phyloP scores from a whole-genome alignment of 805 yeast species.

The Ogataea ramenticola region DNA sequence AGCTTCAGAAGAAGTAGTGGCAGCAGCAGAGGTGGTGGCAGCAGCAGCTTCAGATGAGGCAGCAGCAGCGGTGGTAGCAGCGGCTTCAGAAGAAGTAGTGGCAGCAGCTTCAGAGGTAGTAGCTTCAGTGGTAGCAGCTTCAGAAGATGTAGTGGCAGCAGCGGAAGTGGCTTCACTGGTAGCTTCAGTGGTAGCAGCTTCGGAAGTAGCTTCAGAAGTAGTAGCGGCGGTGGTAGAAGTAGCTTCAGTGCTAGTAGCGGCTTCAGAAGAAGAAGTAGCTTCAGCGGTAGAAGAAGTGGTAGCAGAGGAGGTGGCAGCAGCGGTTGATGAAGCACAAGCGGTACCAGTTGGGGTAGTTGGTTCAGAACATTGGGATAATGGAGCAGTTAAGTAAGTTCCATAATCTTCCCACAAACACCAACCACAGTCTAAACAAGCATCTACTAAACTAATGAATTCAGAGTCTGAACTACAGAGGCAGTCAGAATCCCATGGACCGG shows the following conservation, averaged over 20 bases:
- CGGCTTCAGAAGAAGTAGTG: constrained; percentile 3
- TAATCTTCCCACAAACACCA: constrained; percentile 31
- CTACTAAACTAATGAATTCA: constrained; percentile 18
- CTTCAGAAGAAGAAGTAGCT: constrained; percentile 1
- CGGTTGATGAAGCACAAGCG: constrained; percentile 8
- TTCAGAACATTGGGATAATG: constrained; percentile 8
- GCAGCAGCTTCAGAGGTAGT: neutral
- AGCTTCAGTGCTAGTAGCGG: constrained; percentile 3
- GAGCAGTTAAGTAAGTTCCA: constrained; percentile 17
- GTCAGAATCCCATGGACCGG: constrained; percentile 5
- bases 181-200: constrained; percentile 17
- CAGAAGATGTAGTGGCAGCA: constrained; percentile 1
- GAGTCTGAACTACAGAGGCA: constrained; percentile 12
- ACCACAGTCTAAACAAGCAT: constrained; percentile 29
- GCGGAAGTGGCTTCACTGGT: constrained; percentile 6
- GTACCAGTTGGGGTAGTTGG: constrained; percentile 11
- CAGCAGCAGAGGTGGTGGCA: neutral
- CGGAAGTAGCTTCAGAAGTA: constrained; percentile 3
- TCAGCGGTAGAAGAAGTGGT: constrained; percentile 1
- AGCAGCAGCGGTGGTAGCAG: constrained; percentile 1
- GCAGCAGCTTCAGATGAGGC: constrained; percentile 1
- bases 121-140: constrained; percentile 3
- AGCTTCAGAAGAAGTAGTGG: constrained; percentile 1
- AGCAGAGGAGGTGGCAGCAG: constrained; percentile 10
- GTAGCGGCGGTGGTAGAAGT: constrained; percentile 7